Conservation (phyloP, 1,139 yeast species). For the Suhomyces coccinellae region DNA sequence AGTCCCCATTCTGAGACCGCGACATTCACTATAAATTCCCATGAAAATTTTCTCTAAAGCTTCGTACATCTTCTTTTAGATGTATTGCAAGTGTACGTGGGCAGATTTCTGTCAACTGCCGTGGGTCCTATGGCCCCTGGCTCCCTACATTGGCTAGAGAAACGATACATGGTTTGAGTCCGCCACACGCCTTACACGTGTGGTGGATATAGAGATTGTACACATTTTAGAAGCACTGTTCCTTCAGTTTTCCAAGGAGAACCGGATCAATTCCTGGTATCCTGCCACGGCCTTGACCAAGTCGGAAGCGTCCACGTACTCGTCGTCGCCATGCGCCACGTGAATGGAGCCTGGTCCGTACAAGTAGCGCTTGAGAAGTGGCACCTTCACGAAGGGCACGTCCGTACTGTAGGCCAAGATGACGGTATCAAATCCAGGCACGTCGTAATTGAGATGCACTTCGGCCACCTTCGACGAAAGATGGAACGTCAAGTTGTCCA, state of each 20-base stretch:
- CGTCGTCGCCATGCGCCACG: conserved; percentile 66
- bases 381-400: conserved; percentile 51
- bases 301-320: conserved; percentile 53
- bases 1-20: background rate
- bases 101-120: conserved; percentile 1
- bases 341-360: conserved; percentile 72
- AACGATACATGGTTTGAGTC: conserved; percentile 58
- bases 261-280: conserved; percentile 48
- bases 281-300: conserved; percentile 56
- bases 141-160: conserved; percentile 34
- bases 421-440: conserved; percentile 62
- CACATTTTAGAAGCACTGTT: conserved; percentile 26
- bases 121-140: conserved; percentile 17
- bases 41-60: background rate
- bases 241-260: conserved; percentile 16
- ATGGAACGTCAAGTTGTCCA: conserved; percentile 30
- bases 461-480: conserved; percentile 30
- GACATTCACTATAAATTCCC: background rate
- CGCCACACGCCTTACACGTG: conserved; percentile 37
- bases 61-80: background rate
- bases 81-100: conserved; percentile 3
- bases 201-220: conserved; percentile 58
- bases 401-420: conserved; percentile 65
- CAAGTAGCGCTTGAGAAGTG: conserved; percentile 46
- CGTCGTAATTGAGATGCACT: conserved; percentile 54